A percentile compares a stretch with the other conserved stretches of the same genome.
phyloP scores from a whole-genome alignment of 2,329 filamentous ascomycete genomes.

The Sporothrix dimorphospora region DNA sequence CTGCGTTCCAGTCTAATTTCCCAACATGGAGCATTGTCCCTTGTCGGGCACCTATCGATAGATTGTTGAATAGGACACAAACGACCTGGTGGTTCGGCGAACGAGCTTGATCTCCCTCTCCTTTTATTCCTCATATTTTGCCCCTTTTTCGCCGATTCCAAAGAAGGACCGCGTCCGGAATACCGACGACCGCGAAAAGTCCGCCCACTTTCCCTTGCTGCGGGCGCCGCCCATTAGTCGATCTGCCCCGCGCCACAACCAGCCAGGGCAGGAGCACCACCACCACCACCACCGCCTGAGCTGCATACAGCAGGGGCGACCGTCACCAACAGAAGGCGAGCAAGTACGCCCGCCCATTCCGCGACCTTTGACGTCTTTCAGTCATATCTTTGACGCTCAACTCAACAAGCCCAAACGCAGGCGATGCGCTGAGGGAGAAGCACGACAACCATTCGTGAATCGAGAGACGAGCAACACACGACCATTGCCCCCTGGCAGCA shows the following conservation, averaged over 20 bases:
- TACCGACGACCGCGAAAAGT: not conserved
- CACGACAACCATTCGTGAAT: not conserved
- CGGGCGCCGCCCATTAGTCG: slow-evolving; percentile 11
- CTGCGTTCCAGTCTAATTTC: slow-evolving; percentile 28
- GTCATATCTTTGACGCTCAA: not conserved
- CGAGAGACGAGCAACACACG: slow-evolving; percentile 2
- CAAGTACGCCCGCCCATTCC: slow-evolving; percentile 8
- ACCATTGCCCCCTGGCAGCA: not conserved
- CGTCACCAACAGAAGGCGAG: not conserved
- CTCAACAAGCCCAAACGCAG: not conserved
- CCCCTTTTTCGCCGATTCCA: slow-evolving; percentile 1
- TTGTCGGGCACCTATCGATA: slow-evolving; percentile 18
- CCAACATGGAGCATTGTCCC: slow-evolving; percentile 25
- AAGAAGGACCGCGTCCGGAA: not conserved
- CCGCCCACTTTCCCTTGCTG: slow-evolving; percentile 21
- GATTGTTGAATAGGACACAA: slow-evolving; percentile 12
- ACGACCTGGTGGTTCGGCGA: not conserved
- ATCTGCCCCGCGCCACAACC: slow-evolving; percentile 28
- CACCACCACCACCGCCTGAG: not conserved
- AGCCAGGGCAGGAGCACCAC: slow-evolving; percentile 20
- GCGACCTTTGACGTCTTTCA: not conserved
- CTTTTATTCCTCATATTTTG: not conserved
- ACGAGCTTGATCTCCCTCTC: not conserved
- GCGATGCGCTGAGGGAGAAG: slow-evolving; percentile 3
- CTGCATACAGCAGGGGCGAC: not conserved